Evolutionary conservation across 768 basidiomycete species (phyloP).

Genomic region (Cystobasidiopsis lactophilus): DNA sequence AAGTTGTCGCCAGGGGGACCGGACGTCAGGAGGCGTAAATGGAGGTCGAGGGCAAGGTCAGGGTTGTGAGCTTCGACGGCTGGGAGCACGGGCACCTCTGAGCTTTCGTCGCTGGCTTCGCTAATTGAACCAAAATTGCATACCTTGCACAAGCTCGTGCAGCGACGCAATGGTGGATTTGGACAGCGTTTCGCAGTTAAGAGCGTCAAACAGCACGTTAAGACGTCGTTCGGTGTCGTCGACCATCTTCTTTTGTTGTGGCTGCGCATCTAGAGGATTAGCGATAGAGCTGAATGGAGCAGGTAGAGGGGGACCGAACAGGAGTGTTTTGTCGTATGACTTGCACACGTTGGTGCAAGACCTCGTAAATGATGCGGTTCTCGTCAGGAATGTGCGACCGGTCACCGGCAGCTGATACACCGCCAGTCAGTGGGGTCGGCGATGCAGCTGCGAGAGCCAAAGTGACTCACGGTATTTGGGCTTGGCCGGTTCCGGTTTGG

Average conservation of each 20-base stretch:
- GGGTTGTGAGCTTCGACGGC: constrained; percentile 65
- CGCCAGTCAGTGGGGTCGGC: constrained; percentile 10
- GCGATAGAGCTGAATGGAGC: background rate
- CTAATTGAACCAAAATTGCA: too few relatives aligned
- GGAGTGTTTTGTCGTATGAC: constrained; percentile 51
- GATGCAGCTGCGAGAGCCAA: background rate
- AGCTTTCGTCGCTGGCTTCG: too few relatives aligned
- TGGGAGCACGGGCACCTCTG: constrained; percentile 24
- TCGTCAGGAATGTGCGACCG: constrained; percentile 68
- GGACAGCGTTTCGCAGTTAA: constrained; percentile 71
- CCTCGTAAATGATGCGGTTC: constrained; percentile 40
- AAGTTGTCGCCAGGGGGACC: background rate
- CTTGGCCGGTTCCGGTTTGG: constrained; percentile 20
- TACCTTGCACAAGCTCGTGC: constrained; percentile 49
- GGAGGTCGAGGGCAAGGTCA: constrained; percentile 52
- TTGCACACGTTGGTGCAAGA: constrained; percentile 41
- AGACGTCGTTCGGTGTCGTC: constrained; percentile 73
- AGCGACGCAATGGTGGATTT: constrained; percentile 48
- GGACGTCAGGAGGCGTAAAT: constrained; percentile 46
- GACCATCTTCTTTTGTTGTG: constrained; percentile 58
- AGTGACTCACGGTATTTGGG: constrained; percentile 40
- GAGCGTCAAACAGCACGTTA: constrained; percentile 66
- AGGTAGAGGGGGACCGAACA: constrained; percentile 24
- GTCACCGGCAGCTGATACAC: constrained; percentile 85
- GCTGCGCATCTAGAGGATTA: constrained; percentile 28